Conservation (phyloP, 257 asterid genomes). For the Nicotiana paniculata region DNA sequence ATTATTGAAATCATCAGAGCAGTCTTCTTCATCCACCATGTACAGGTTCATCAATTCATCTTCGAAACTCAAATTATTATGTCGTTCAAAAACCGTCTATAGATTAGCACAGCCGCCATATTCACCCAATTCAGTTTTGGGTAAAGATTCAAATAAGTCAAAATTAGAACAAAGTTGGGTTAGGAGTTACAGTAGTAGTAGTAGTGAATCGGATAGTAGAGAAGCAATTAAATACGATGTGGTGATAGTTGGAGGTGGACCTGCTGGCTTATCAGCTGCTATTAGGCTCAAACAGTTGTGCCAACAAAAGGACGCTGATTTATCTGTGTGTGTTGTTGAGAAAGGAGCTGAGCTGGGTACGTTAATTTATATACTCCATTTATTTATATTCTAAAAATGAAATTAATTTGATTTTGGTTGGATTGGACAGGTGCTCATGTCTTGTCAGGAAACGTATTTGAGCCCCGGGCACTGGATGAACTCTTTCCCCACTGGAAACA, state of each 20-base stretch:
- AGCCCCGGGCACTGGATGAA: conserved; percentile 89
- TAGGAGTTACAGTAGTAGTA: conserved; percentile 38
- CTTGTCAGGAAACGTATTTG: conserved; percentile 91
- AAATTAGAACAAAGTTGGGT: neutral
- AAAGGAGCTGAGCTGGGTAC: conserved; percentile 97
- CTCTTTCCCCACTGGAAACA: conserved; percentile 87
- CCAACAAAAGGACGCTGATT: conserved; percentile 59
- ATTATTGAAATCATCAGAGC: too few species aligned
- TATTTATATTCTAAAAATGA: too few species aligned
- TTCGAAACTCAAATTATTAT: too few species aligned
- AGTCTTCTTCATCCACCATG: too few species aligned
- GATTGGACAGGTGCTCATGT: conserved; percentile 75
- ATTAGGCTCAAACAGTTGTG: conserved; percentile 83
- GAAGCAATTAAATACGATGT: conserved; percentile 80
- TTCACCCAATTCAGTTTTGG: too few species aligned
- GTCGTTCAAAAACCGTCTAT: too few species aligned
- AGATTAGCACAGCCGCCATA: too few species aligned
- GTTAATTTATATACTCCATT: neutral
- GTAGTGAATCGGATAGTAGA: conserved; percentile 55
- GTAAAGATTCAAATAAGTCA: too few species aligned
- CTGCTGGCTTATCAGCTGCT: conserved; percentile 97
- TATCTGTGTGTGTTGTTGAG: conserved; percentile 92
- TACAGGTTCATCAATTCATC: too few species aligned
- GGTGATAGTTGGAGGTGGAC: conserved; percentile 96
- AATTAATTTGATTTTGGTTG: conserved; percentile 3